Conservation (phyloP, 768 basidiomycete species). For the Pholiota microspora region DNA sequence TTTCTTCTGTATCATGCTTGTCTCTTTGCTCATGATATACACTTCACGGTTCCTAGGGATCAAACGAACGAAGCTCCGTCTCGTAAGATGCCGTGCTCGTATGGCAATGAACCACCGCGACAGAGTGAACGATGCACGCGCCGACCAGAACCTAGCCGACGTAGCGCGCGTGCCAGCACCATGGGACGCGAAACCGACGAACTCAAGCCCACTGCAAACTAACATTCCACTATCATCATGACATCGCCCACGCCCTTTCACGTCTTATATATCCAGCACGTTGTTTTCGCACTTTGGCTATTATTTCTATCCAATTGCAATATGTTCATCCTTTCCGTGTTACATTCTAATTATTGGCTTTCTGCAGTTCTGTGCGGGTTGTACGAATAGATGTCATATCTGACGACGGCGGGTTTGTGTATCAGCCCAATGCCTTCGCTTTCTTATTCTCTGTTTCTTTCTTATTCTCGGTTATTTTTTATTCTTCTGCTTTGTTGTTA, state of each 20-base stretch:
- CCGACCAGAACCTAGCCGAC: constrained; percentile 79
- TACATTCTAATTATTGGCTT: neutral
- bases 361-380: neutral
- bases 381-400: neutral
- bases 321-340: neutral
- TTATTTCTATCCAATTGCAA: neutral
- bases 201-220: constrained; percentile 16
- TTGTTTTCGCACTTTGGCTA: neutral
- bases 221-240: constrained; percentile 15
- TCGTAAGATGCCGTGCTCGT: constrained; percentile 72
- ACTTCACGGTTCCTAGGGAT: constrained; percentile 53
- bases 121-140: constrained; percentile 70
- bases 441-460: too few species aligned
- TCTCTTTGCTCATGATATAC: neutral
- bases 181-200: constrained; percentile 54
- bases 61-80: constrained; percentile 78
- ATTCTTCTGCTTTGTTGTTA: neutral
- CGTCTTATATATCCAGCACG: neutral
- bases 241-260: neutral
- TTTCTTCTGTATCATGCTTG: neutral
- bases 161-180: constrained; percentile 70
- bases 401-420: neutral
- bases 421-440: too few species aligned
- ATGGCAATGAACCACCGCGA: constrained; percentile 78
- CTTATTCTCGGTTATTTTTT: neutral